A percentile compares a stretch with the other conserved stretches of the same genome.
Evolutionary conservation across 2,329 filamentous ascomycete species (phyloP).

Genomic region (Dichotomopilus funicola): DNA sequence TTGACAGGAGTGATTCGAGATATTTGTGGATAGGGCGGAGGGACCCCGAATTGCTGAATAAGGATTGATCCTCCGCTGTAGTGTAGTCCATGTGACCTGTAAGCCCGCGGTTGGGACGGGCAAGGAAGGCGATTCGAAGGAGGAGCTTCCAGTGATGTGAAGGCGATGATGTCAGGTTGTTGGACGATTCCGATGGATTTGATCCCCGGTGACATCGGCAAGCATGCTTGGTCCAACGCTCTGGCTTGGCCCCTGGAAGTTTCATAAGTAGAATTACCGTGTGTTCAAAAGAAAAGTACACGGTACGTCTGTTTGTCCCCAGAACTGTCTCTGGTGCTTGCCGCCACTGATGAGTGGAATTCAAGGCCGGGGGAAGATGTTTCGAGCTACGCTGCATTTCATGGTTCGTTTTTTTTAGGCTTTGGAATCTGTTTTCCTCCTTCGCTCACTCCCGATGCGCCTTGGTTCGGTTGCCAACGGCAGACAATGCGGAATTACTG

Average conservation of each 20-base stretch:
- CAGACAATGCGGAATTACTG: background rate
- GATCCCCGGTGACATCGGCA: background rate
- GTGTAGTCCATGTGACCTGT: background rate
- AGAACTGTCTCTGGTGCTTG: too few relatives aligned
- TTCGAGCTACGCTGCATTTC: too few relatives aligned
- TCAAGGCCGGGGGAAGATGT: too few relatives aligned
- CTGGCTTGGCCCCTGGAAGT: background rate
- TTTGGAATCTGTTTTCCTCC: too few relatives aligned
- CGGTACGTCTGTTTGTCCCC: background rate
- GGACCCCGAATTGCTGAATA: background rate
- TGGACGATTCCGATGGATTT: background rate
- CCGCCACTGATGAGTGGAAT: too few relatives aligned
- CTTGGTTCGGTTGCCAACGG: background rate
- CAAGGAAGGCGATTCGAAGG: too few relatives aligned
- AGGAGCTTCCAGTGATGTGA: background rate
- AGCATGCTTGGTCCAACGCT: background rate
- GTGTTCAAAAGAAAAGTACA: background rate
- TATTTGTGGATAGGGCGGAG: too few relatives aligned
- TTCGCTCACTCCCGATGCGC: too few relatives aligned
- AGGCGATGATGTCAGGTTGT: conserved; percentile 9
- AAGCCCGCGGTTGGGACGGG: background rate
- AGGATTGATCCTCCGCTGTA: background rate
- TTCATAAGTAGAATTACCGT: background rate
- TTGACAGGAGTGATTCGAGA: too few relatives aligned
- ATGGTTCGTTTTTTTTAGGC: too few relatives aligned